Evolutionary conservation across 2,329 filamentous ascomycete species (phyloP), one percentile per base, ranked within the genome.

Genomic region (Diaporthe eres): DNA sequence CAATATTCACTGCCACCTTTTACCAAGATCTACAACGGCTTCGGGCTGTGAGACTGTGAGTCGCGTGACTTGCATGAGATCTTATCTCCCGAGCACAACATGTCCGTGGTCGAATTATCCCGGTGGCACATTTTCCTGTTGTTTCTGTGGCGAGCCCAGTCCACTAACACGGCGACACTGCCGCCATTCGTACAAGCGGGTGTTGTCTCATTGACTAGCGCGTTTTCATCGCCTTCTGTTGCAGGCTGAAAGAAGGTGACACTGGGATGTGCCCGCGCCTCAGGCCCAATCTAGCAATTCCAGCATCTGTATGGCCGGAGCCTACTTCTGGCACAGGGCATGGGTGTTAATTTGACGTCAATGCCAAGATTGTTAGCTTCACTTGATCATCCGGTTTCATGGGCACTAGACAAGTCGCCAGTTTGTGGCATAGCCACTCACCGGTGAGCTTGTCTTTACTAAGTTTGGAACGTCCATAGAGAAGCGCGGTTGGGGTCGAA

Each of bases 311-410:
- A 4, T 53, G 63, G 63, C 47, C 22, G 47, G 31, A 28, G 63
- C 28, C 12, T 39, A 25, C 31, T 19, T 53, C 47, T 53, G 19
- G 37, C 63, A 68, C 7, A n/a, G 44, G 7, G 49, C 65, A 68
- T 68, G 65, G 47, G 37, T 68, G 47, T 68, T 53, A 25, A 68
- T 68, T 68, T 68, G 65, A 68, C 65, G 65, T 68, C 65, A 68
- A 68, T 37, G 31, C 65, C 47, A 68, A 68, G 65, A 25, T 10
- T 42, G 22, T 53, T 53, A 68, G 65, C 65, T 39, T 3, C 17
- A 25, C 31, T 53, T 51, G 47, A 37, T 51, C 47, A 53, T 39
- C 65, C 31, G 65, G 65, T 68, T 68, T 53, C 22, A 39, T 12
- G 17, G 65, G 47, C 47, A 39, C 65, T 39, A 53, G 47, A 53